Evolutionary conservation across 192 early-diverging fungal genomes (phyloP).

Genomic region (Chytriomyces hyalinus): DNA sequence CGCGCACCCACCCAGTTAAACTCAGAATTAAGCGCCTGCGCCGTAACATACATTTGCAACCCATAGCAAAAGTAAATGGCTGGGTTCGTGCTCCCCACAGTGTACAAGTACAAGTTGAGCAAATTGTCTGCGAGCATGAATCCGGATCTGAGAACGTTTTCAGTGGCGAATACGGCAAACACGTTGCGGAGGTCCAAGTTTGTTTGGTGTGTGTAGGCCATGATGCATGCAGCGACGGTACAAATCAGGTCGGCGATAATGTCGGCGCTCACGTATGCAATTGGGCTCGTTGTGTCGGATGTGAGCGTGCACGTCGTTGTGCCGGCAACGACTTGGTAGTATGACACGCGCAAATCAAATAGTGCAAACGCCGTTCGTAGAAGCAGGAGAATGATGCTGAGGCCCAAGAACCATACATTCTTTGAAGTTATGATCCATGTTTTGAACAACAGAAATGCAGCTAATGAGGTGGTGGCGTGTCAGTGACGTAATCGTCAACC

Average conservation of each 20-base stretch:
- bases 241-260: conserved; percentile 8
- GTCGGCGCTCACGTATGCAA: not conserved
- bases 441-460: not conserved
- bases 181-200: not conserved
- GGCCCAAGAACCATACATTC: not conserved
- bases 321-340: not conserved
- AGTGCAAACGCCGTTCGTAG: not conserved
- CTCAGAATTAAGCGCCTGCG: conserved; percentile 26
- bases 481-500: too few species aligned
- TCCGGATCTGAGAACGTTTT: conserved; percentile 3
- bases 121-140: conserved; percentile 1
- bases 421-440: conserved; percentile 6
- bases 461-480: not conserved
- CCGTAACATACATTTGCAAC: conserved; percentile 2
- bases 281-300: not conserved
- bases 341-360: not conserved
- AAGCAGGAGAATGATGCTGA: not conserved
- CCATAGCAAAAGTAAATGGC: not conserved
- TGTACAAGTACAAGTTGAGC: not conserved
- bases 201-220: not conserved
- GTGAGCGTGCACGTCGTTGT: not conserved
- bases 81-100: not conserved
- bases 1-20: not conserved
- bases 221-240: not conserved
- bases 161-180: not conserved